Evolutionary conservation across 1,284 basidiomycete species (phyloP), one percentile per base, ranked within the genome.

Genomic region (Cutaneotrichosporon cutaneum): DNA sequence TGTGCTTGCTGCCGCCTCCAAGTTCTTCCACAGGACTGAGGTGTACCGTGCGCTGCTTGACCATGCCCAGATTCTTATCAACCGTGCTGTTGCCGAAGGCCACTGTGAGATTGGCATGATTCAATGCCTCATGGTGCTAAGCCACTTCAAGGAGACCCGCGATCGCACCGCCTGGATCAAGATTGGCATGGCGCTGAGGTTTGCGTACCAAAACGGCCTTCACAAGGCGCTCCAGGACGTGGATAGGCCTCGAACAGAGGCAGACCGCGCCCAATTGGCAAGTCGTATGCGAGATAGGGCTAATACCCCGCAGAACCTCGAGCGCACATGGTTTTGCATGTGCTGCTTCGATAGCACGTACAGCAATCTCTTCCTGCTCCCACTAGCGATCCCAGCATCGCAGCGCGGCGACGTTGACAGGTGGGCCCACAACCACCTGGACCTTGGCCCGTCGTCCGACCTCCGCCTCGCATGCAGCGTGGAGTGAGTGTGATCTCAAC

Each of bases 81-180:
- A 48, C 14, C 47, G 47, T 14, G 47, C 47, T 16, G 47, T 48
- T 8, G 47, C 47, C 14, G 24, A 48, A 13, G 47, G 47, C 2
- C 47, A 48, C 16, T 48, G 47, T 18, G 47, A 48, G 22, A 48
- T 48, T 14, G 47, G 47, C 22, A 48, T 48, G 47, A 26, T 48
- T 4, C 47, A 48, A 14, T 48, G 47, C 26, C 47, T 48, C 22
- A 48, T 48, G 47, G 47, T 48, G 47, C 47, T 48, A 8, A 24
- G 22, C 14, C 47, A 48, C 26, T 48, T 48, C 47, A 48, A 48
- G 26, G 47, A 22, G 10, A 48, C 47, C 2, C 9, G 47, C 24
- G 47, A 48, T 14, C 47, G 47, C 24, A 27, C 47, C 9, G 47
- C 24, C 7, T 48, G 47, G 47, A 48, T 48, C 47, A 48, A 48